Conservation (phyloP, 2,329 filamentous ascomycete species). For the Sordariomycetes sp. region DNA sequence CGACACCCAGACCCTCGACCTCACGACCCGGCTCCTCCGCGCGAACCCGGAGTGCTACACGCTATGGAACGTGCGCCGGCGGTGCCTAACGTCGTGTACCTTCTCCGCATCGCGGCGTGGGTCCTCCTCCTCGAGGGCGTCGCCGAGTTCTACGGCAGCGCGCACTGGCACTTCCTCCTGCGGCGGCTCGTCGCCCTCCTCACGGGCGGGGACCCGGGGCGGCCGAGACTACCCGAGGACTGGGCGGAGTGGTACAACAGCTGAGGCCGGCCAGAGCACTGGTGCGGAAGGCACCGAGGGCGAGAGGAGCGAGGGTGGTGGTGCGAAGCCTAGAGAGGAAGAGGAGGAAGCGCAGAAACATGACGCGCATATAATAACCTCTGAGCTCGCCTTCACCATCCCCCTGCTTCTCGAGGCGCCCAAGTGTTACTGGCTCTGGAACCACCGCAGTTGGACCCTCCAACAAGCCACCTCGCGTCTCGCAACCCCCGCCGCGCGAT, state of each 20-base stretch:
- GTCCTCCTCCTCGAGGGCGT: conserved; percentile 43
- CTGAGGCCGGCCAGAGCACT: conserved; percentile 23
- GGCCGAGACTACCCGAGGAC: conserved; percentile 31
- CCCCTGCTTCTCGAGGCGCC: conserved; percentile 76
- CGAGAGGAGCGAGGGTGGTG: conserved; percentile 6
- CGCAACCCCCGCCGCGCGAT: conserved; percentile 39
- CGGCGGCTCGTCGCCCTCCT: conserved; percentile 46
- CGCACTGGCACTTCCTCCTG: conserved; percentile 51
- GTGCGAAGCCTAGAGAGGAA: conserved; percentile 1
- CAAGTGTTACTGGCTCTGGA: conserved; percentile 99
- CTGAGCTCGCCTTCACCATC: conserved; percentile 73
- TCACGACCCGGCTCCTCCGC: conserved; percentile 62
- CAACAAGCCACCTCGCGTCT: conserved; percentile 58
- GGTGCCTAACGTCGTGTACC: conserved; percentile 49
- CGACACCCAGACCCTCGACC: conserved; percentile 47
- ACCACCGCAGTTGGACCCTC: conserved; percentile 81
- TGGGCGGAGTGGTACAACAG: conserved; percentile 47
- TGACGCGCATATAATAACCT: conserved; percentile 44
- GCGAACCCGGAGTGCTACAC: conserved; percentile 86
- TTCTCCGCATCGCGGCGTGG: conserved; percentile 42
- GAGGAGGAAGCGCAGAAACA: conserved; percentile 12
- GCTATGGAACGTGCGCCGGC: conserved; percentile 80
- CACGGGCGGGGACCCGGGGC: conserved; percentile 39
- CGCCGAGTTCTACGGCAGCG: conserved; percentile 40
- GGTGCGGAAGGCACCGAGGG: conserved; percentile 9